Evolutionary conservation across 306 rosid genomes (phyloP).

Genomic region (Geum urbanum): DNA sequence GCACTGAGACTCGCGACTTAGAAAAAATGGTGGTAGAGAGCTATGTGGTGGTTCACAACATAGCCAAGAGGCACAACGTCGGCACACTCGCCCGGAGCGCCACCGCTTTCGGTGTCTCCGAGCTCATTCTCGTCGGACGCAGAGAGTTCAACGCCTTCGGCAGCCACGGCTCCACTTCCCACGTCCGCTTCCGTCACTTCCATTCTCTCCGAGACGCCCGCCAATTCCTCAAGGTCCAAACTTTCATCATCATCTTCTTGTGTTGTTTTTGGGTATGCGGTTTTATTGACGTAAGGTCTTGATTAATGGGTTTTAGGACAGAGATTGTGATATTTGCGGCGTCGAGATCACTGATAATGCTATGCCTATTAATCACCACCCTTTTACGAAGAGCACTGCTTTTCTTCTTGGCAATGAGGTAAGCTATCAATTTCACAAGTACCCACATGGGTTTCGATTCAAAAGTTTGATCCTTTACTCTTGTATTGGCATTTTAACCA

Average conservation of each 20-base stretch:
- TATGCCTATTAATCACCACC: slow-evolving; percentile 68
- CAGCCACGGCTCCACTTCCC: slow-evolving; percentile 85
- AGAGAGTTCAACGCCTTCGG: slow-evolving; percentile 87
- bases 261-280: not conserved
- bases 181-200: slow-evolving; percentile 80
- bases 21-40: slow-evolving; percentile 47
- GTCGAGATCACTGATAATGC: slow-evolving; percentile 85
- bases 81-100: slow-evolving; percentile 92
- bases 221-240: slow-evolving; percentile 50
- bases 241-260: not conserved
- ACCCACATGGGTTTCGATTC: slow-evolving; percentile 2
- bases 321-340: slow-evolving; percentile 80
- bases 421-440: not conserved
- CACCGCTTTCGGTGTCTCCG: slow-evolving; percentile 85
- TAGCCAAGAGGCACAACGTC: slow-evolving; percentile 83
- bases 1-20: no score
- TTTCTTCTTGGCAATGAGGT: slow-evolving; percentile 95
- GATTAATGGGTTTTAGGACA: slow-evolving; percentile 37
- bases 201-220: slow-evolving; percentile 78
- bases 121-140: slow-evolving; percentile 77
- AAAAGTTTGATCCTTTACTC: not conserved
- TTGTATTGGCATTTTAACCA: not conserved
- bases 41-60: slow-evolving; percentile 86
- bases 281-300: not conserved
- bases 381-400: slow-evolving; percentile 78